These are phyloP conservation scores for Penicillium cinerascens DNA, from an alignment of 495 filamentous ascomycete species.

Conservation along the genomic window DNA sequence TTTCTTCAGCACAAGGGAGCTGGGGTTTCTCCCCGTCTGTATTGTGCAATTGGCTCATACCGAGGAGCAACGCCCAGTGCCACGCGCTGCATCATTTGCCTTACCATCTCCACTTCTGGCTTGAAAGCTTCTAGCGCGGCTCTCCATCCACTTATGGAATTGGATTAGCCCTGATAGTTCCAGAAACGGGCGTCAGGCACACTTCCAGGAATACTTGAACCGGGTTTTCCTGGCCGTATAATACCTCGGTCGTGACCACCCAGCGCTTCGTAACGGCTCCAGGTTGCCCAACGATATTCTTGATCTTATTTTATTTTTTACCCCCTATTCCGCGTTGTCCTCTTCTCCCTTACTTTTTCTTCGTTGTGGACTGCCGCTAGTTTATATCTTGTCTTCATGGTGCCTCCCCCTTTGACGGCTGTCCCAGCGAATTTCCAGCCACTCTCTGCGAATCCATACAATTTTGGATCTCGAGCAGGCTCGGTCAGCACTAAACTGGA, in stretches of 20 bases:
- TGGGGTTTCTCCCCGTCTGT: slow-evolving; percentile 5
- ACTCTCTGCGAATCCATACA: slow-evolving; percentile 31
- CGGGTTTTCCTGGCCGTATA: slow-evolving; percentile 11
- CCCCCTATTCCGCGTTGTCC: not conserved
- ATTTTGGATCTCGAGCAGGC: slow-evolving; percentile 30
- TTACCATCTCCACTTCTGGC: slow-evolving; percentile 18
- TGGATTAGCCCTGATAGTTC: slow-evolving; percentile 14
- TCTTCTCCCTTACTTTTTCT: slow-evolving; percentile 1
- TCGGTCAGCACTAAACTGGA: slow-evolving; percentile 36
- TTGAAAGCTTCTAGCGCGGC: slow-evolving; percentile 26
- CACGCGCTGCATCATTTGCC: slow-evolving; percentile 13
- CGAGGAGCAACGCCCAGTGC: slow-evolving; percentile 4
- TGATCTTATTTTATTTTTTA: slow-evolving; percentile 1
- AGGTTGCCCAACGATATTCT: slow-evolving; percentile 4
- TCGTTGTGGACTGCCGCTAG: not conserved
- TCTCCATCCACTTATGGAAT: slow-evolving; percentile 24
- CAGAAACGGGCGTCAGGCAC: slow-evolving; percentile 24
- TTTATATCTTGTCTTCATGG: slow-evolving; percentile 27
- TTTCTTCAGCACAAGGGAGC: slow-evolving; percentile 3
- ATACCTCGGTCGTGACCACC: slow-evolving; percentile 13
- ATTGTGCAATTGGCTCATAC: slow-evolving; percentile 7
- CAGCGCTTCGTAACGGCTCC: slow-evolving; percentile 12
- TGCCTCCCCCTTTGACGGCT: slow-evolving; percentile 34
- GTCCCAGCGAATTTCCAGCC: slow-evolving; percentile 34
- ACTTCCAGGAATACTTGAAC: slow-evolving; percentile 10